Conservation (phyloP, 306 rosid genomes). For the Aeschynomene evenia region DNA sequence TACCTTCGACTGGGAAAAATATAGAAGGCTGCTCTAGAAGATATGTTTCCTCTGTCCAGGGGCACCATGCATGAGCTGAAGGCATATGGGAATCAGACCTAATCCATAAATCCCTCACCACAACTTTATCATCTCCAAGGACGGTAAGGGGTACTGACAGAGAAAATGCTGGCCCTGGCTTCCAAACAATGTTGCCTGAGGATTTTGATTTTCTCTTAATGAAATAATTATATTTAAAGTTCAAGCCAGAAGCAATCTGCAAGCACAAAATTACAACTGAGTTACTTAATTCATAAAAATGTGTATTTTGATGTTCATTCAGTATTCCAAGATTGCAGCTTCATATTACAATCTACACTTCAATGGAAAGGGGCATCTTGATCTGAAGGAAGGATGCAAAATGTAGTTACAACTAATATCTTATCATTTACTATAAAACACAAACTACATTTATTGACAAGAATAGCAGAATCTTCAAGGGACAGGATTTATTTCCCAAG, state of each 20-base stretch:
- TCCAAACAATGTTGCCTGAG: slow-evolving; percentile 67
- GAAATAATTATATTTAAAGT: slow-evolving; percentile 82
- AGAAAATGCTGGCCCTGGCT: slow-evolving; percentile 87
- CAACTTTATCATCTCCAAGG: slow-evolving; percentile 44
- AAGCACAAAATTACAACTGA: slow-evolving; percentile 29
- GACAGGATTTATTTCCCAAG: slow-evolving; percentile 13
- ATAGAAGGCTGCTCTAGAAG: slow-evolving; percentile 46
- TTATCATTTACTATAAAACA: slow-evolving; percentile 4
- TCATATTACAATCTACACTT: slow-evolving; percentile 11
- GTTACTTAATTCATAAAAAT: slow-evolving; percentile 19
- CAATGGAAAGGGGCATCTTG: not conserved
- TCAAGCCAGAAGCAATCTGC: slow-evolving; percentile 72
- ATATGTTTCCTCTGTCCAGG: slow-evolving; percentile 69
- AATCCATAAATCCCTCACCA: slow-evolving; percentile 83
- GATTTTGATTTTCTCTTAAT: slow-evolving; percentile 63
- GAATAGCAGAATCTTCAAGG: slow-evolving; percentile 11
- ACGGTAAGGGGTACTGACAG: slow-evolving; percentile 62
- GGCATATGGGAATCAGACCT: slow-evolving; percentile 48
- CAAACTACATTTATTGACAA: slow-evolving; percentile 8
- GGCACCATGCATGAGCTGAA: slow-evolving; percentile 45
- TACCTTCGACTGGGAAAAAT: slow-evolving; percentile 61
- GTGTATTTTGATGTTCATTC: slow-evolving; percentile 23
- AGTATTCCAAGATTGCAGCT: slow-evolving; percentile 19
- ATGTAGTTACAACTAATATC: not conserved
- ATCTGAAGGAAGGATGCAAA: slow-evolving; percentile 20